Evolutionary conservation across 2,329 filamentous ascomycete genomes (phyloP).

Genomic region (Ophiostoma australiae): DNA sequence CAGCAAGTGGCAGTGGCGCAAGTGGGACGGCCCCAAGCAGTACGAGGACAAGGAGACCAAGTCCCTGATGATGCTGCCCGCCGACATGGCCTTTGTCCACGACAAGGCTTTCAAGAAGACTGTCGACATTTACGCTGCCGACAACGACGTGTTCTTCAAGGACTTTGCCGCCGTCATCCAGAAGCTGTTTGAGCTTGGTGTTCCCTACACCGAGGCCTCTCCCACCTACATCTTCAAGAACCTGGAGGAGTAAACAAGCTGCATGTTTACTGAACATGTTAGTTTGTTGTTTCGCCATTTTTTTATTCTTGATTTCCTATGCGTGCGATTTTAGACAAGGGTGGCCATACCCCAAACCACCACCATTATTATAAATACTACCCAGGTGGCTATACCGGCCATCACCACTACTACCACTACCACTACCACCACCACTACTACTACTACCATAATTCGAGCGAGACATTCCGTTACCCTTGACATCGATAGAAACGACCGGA

Average conservation of each 20-base stretch:
- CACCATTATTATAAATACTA: background rate
- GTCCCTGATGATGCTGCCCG: conserved; percentile 94
- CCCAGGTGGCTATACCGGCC: background rate
- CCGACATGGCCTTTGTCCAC: conserved; percentile 79
- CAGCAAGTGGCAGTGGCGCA: conserved; percentile 88
- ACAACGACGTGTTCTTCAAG: conserved; percentile 87
- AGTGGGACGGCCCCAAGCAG: conserved; percentile 89
- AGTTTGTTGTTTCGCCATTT: background rate
- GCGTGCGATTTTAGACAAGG: conserved; percentile 7
- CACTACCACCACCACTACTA: too few relatives aligned
- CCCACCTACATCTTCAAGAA: conserved; percentile 64
- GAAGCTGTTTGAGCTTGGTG: conserved; percentile 89
- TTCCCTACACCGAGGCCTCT: conserved; percentile 69
- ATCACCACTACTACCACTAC: background rate
- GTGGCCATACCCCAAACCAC: conserved; percentile 3
- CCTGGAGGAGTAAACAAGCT: conserved; percentile 35
- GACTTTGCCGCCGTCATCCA: conserved; percentile 76
- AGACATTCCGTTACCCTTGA: background rate
- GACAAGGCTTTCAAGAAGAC: conserved; percentile 79
- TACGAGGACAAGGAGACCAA: conserved; percentile 84
- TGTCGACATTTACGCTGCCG: conserved; percentile 84
- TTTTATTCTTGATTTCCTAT: conserved; percentile 6
- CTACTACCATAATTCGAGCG: background rate
- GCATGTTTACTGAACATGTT: background rate
- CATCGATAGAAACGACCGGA: background rate